These are phyloP conservation scores for Anisodus tanguticus DNA, from an alignment of 257 asterid genomes.

Conservation along the genomic window DNA sequence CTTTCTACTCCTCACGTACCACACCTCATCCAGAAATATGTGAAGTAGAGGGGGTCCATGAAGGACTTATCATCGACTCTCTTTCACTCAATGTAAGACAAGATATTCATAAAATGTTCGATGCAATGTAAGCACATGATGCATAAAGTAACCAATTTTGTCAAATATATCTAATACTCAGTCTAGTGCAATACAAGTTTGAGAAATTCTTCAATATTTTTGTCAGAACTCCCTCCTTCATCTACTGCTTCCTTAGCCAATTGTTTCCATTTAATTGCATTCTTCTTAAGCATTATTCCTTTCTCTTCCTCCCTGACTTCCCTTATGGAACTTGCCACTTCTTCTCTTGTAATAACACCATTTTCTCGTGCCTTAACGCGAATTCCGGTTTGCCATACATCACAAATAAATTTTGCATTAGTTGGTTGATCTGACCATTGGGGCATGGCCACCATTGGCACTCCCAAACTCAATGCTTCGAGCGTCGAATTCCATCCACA, in stretches of 20 bases:
- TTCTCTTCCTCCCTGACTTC: conserved; percentile 38
- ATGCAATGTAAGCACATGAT: too few species aligned
- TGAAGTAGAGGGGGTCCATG: too few species aligned
- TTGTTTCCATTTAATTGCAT: conserved; percentile 38
- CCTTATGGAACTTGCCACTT: conserved; percentile 30
- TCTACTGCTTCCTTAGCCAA: conserved; percentile 42
- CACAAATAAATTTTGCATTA: conserved; percentile 38
- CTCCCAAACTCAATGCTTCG: conserved; percentile 42
- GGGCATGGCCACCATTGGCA: conserved; percentile 43
- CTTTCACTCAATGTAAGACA: too few species aligned
- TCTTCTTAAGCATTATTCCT: conserved; percentile 29
- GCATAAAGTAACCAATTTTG: background rate
- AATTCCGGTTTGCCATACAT: conserved; percentile 38
- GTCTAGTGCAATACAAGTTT: background rate
- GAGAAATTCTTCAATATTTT: conserved; percentile 38
- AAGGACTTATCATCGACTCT: too few species aligned
- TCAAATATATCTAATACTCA: background rate
- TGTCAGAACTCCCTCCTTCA: conserved; percentile 45
- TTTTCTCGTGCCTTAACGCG: conserved; percentile 28
- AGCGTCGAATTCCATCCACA: conserved; percentile 47
- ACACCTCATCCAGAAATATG: too few species aligned
- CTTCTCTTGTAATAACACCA: conserved; percentile 30
- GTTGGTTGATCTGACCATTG: conserved; percentile 44
- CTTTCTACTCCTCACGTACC: too few species aligned
- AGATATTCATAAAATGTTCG: too few species aligned